Conservation (phyloP, 495 filamentous ascomycete genomes). For the Daldinia decipiens region DNA sequence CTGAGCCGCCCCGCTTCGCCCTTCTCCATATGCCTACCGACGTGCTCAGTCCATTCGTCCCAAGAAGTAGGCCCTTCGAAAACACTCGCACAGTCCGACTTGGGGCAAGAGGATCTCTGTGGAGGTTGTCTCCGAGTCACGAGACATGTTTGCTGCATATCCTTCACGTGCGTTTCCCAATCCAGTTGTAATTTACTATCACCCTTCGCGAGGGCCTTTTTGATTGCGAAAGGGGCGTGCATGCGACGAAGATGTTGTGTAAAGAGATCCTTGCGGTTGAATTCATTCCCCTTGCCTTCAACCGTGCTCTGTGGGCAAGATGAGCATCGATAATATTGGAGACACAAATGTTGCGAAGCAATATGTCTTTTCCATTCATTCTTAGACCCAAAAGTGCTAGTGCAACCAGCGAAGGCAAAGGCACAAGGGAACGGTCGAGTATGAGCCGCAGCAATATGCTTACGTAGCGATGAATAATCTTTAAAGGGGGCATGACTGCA, state of each 20-base stretch:
- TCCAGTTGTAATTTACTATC: conserved; percentile 64
- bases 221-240: conserved; percentile 71
- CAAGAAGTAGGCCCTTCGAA: conserved; percentile 81
- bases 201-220: conserved; percentile 59
- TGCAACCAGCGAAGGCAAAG: conserved; percentile 85
- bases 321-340: conserved; percentile 84
- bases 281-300: conserved; percentile 68
- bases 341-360: conserved; percentile 84
- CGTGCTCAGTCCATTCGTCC: conserved; percentile 92
- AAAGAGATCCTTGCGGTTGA: conserved; percentile 95
- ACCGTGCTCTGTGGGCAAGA: conserved; percentile 72
- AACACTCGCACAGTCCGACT: conserved; percentile 70
- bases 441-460: conserved; percentile 69
- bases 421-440: conserved; percentile 84
- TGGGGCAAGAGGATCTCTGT: conserved; percentile 70
- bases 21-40: conserved; percentile 87
- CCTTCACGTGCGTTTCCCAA: conserved; percentile 66
- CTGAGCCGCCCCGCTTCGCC: conserved; percentile 61
- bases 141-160: conserved; percentile 76
- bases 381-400: conserved; percentile 86
- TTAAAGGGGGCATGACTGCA: conserved; percentile 68
- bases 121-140: conserved; percentile 73
- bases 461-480: conserved; percentile 65
- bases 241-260: conserved; percentile 94
- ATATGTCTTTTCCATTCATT: conserved; percentile 98